phyloP scores from a whole-genome alignment of 352 stramenopile species.

The Phytophthora fragariae region DNA sequence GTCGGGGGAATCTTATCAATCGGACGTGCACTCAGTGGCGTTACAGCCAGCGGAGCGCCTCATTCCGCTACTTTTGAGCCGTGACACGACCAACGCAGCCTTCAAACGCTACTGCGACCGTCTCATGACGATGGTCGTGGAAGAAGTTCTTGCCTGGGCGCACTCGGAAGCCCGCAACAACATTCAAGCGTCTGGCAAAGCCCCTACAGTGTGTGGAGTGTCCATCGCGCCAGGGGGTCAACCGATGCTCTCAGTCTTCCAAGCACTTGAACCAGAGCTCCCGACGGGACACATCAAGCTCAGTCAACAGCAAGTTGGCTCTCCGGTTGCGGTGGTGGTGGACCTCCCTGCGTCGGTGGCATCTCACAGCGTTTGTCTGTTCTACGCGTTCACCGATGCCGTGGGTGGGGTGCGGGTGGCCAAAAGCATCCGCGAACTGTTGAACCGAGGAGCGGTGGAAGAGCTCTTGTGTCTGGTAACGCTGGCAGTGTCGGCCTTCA shows the following conservation, averaged over 20 bases:
- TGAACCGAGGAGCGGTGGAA: conserved; percentile 29
- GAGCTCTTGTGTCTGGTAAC: conserved; percentile 35
- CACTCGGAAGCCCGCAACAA: conserved; percentile 14
- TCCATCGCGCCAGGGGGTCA: conserved; percentile 19
- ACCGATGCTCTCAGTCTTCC: conserved; percentile 39
- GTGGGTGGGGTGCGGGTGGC: conserved; percentile 15
- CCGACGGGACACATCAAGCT: conserved; percentile 35
- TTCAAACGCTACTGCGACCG: conserved; percentile 44
- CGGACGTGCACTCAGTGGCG: conserved; percentile 14
- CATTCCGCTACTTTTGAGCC: conserved; percentile 25
- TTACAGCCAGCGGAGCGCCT: conserved; percentile 20
- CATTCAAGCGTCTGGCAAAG: background rate
- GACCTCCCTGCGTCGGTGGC: conserved; percentile 20
- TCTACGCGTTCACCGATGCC: conserved; percentile 29
- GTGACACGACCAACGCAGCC: conserved; percentile 15
- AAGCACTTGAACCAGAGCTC: conserved; percentile 37
- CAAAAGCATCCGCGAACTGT: conserved; percentile 25
- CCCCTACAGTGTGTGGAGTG: conserved; percentile 15
- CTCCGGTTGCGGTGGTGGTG: conserved; percentile 4
- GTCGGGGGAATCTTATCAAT: background rate
- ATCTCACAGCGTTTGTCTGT: conserved; percentile 31
- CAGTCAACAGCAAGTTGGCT: conserved; percentile 12
- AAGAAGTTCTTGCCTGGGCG: conserved; percentile 45
- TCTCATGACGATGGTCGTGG: conserved; percentile 45
- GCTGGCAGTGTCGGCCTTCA: conserved; percentile 23